phyloP scores from a whole-genome alignment of 495 filamentous ascomycete species.

The Neurospora terricola region DNA sequence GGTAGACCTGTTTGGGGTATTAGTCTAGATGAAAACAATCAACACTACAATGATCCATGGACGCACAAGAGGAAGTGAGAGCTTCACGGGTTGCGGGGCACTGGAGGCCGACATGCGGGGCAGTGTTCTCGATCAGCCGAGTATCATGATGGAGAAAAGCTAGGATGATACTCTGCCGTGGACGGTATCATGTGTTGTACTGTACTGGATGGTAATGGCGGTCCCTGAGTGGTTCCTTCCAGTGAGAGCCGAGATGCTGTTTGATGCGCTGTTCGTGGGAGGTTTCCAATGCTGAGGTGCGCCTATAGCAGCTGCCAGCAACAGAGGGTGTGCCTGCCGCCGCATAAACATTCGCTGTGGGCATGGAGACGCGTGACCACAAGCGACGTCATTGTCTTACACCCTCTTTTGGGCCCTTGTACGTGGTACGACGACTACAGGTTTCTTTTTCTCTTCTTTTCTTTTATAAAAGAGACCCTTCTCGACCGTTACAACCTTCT shows the following conservation, averaged over 20 bases:
- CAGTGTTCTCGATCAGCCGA: background rate
- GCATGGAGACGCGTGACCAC: background rate
- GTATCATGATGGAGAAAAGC: background rate
- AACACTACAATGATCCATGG: background rate
- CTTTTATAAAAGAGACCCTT: background rate
- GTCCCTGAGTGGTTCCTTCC: background rate
- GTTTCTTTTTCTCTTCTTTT: background rate
- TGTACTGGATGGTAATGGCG: background rate
- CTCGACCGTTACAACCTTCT: background rate
- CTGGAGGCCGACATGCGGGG: constrained; percentile 17
- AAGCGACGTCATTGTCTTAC: background rate
- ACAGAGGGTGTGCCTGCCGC: background rate
- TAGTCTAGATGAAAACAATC: background rate
- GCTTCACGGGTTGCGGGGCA: constrained; percentile 55
- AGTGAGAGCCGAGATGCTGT: background rate
- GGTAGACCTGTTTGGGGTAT: constrained; percentile 47
- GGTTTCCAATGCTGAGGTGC: background rate
- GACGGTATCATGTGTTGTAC: background rate
- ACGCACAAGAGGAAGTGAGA: constrained; percentile 81
- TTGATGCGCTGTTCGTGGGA: background rate
- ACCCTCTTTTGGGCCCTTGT: background rate
- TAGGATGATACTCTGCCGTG: background rate
- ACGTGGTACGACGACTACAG: background rate
- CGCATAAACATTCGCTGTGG: background rate
- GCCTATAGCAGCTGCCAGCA: background rate